Evolutionary conservation across 768 basidiomycete species (phyloP).

Genomic region (Macrocybe gigantea): DNA sequence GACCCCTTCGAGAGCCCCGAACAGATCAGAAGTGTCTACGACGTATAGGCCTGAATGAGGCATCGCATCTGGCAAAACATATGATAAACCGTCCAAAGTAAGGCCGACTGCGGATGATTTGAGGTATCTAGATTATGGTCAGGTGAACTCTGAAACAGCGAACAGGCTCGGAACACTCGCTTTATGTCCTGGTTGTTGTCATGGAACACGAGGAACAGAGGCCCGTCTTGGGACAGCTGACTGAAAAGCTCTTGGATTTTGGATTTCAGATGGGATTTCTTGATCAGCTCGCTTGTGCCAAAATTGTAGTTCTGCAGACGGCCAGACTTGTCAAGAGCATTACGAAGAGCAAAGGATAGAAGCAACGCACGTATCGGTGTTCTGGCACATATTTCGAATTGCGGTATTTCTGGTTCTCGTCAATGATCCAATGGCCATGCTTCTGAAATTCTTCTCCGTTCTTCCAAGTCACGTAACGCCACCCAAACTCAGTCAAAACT

Average conservation of each 20-base stretch:
- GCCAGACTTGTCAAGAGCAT: background rate
- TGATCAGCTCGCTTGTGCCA: conserved; percentile 53
- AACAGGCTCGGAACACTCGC: conserved; percentile 30
- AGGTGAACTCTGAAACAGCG: background rate
- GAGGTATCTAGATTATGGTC: conserved; percentile 38
- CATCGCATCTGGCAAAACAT: conserved; percentile 50
- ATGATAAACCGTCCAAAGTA: conserved; percentile 43
- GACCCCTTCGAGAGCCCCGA: conserved; percentile 68
- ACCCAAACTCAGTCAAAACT: conserved; percentile 81
- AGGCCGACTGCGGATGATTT: conserved; percentile 44
- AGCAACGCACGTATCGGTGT: conserved; percentile 44
- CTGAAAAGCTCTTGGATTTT: conserved; percentile 44
- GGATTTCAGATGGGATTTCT: conserved; percentile 43
- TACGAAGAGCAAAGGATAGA: background rate
- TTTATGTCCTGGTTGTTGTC: conserved; percentile 75
- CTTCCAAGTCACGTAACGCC: conserved; percentile 54
- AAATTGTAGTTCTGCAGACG: conserved; percentile 54
- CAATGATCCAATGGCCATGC: conserved; percentile 56
- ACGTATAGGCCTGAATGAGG: conserved; percentile 53
- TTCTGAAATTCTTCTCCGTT: conserved; percentile 42
- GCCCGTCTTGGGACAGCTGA: conserved; percentile 36
- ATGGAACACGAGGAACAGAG: conserved; percentile 78
- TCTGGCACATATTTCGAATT: conserved; percentile 64
- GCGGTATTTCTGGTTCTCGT: conserved; percentile 48
- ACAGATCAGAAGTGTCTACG: conserved; percentile 71